Percentiles rank a stretch among this genome's conserved stretches.
phyloP scores from a whole-genome alignment of 139 green algal species.

The Chlamydomonas sphaeroides region DNA sequence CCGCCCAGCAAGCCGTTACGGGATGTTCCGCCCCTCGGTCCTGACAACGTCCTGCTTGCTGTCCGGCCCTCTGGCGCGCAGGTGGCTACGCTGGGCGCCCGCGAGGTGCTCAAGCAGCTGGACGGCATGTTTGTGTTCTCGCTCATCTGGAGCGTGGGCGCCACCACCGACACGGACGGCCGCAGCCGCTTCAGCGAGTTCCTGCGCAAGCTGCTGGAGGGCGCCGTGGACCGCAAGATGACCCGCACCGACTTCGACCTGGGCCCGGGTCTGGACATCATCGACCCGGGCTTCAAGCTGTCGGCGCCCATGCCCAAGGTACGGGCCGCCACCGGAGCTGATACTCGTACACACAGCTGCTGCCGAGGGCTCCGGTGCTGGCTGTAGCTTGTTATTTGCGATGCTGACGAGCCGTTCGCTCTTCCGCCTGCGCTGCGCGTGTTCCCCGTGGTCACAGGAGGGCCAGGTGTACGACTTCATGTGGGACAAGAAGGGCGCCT shows the following conservation, averaged over 20 bases:
- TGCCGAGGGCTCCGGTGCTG: too few species aligned
- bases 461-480: conserved; percentile 75
- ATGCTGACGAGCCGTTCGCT: too few species aligned
- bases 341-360: too few species aligned
- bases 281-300: conserved; percentile 63
- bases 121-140: conserved; percentile 74
- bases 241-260: conserved; percentile 73
- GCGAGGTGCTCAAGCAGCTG: conserved; percentile 51
- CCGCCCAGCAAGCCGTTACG: too few species aligned
- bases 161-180: conserved; percentile 61
- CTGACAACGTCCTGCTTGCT: too few species aligned
- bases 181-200: conserved; percentile 66
- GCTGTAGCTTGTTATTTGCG: too few species aligned
- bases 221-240: conserved; percentile 36
- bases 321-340: too few species aligned
- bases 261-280: conserved; percentile 72
- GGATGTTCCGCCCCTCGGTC: too few species aligned
- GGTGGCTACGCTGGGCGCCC: not conserved
- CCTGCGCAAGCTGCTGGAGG: conserved; percentile 64
- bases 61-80: not conserved
- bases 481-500: conserved; percentile 64
- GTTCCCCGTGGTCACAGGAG: conserved; percentile 36
- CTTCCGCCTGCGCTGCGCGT: too few species aligned
- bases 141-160: conserved; percentile 45
- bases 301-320: conserved; percentile 50